Evolutionary conservation across 1,284 basidiomycete genomes (phyloP), one percentile per base, ranked within the genome.

Genomic region (Malassezia vespertilionis): DNA sequence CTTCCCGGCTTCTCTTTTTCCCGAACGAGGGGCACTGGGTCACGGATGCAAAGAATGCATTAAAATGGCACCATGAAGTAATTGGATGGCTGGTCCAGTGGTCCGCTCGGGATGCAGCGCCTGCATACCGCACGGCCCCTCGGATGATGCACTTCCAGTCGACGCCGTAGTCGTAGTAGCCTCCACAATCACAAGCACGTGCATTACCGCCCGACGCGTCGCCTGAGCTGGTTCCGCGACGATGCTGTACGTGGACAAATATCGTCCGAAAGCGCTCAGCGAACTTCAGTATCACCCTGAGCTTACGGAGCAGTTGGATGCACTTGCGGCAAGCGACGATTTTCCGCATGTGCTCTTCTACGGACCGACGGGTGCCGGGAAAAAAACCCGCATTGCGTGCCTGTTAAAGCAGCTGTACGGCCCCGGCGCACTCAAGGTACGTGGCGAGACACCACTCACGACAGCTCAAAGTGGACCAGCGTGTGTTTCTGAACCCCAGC

Each of bases 281-380:
- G 82, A 85, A 45, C 79, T 97, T 34, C 82, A 90, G 68, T 96
- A 97, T 72, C 93, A 97, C 69, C 69, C 76, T 22, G 79, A 78
- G 33, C 80, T 97, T 33, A 86, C 87, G 8, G 76, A 79, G 28
- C 80, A 90, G 22, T 76, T 97, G 24, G 79, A 78, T 55, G 83
- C 87, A 1, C 76, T 96, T 42, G 63, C 58, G 18, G 60, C 56
- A 6, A 63, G 59, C 53, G 68, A 60, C 2, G 93, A 97, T 75
- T 95, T 97, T 65, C 91, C 91, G 5, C 91, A 99, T 70, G 83
- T 93, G 75, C 79, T 99, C 10, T 95, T 97, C 74, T 99, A 96
- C 67, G 93, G 91, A 0, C 93, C 91, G 2, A 86, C 86, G 4
- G 91, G 91, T 15, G 88, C 91, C 8, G 91, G 91, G 15, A 97